Conservation (phyloP, 306 rosid species). For the Hippophae rhamnoides region DNA sequence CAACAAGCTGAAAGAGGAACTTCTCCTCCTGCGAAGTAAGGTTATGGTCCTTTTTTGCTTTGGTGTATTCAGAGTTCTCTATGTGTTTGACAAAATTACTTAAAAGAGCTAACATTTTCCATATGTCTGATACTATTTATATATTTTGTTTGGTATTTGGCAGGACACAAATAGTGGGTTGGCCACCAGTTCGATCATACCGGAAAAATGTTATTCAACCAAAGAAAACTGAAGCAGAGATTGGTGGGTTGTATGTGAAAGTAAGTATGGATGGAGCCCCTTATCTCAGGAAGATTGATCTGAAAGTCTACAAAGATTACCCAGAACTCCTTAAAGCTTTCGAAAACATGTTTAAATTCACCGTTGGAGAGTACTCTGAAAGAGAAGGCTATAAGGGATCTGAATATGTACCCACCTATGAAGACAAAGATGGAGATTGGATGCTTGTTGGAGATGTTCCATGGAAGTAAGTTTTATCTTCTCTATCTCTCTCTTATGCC, state of each 20-base stretch:
- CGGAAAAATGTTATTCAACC: constrained; percentile 58
- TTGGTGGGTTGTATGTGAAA: constrained; percentile 56
- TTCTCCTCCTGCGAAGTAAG: constrained; percentile 68
- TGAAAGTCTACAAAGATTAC: constrained; percentile 49
- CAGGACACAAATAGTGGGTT: constrained; percentile 84
- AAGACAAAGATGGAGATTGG: constrained; percentile 94
- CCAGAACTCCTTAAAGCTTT: constrained; percentile 60
- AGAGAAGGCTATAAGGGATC: constrained; percentile 89
- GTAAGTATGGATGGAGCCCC: constrained; percentile 98
- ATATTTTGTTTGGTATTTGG: neutral
- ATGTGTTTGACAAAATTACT: too few relatives aligned
- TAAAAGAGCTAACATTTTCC: too few relatives aligned
- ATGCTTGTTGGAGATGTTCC: constrained; percentile 99
- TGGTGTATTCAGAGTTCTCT: too few relatives aligned
- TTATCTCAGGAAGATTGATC: constrained; percentile 82
- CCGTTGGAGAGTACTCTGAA: constrained; percentile 66
- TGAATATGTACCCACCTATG: constrained; percentile 75
- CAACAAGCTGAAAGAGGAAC: constrained; percentile 16
- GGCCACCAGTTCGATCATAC: constrained; percentile 85
- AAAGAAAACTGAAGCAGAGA: constrained; percentile 37
- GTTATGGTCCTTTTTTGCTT: too few relatives aligned
- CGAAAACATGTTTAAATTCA: constrained; percentile 72
- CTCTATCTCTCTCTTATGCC: too few relatives aligned
- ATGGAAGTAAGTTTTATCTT: constrained; percentile 39
- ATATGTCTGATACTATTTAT: neutral